Percentiles rank a stretch among this genome's conserved stretches.
These are phyloP conservation scores for Penicillium arizonense DNA, from an alignment of 495 filamentous ascomycete species.

Conservation along the genomic window DNA sequence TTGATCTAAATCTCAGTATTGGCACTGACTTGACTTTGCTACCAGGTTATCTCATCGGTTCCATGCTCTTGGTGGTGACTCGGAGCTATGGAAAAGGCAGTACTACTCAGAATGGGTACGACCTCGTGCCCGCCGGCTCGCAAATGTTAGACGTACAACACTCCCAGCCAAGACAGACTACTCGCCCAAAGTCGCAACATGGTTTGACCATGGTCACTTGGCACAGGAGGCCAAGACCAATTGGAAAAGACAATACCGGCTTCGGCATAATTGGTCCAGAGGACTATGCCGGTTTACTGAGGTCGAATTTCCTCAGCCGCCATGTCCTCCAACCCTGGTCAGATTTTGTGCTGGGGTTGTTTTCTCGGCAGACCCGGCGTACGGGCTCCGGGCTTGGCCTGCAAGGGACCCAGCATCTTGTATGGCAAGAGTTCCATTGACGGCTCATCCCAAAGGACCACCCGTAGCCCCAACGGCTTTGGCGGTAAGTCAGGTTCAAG, in stretches of 20 bases:
- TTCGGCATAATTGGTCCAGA: conserved; percentile 88
- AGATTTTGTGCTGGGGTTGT: conserved; percentile 72
- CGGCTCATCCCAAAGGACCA: conserved; percentile 1
- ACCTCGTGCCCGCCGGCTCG: conserved; percentile 75
- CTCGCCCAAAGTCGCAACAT: conserved; percentile 71
- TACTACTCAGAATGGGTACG: conserved; percentile 91
- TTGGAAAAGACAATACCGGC: conserved; percentile 90
- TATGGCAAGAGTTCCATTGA: conserved; percentile 26
- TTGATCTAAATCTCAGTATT: neutral
- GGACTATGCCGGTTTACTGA: conserved; percentile 80
- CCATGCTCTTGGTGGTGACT: conserved; percentile 71
- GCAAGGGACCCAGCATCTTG: conserved; percentile 52
- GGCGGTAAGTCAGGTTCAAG: conserved; percentile 47
- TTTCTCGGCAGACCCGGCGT: conserved; percentile 67
- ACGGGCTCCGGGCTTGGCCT: conserved; percentile 77
- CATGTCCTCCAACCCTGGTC: conserved; percentile 60
- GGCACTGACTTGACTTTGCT: conserved; percentile 4
- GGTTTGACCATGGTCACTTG: conserved; percentile 73
- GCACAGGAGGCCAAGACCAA: conserved; percentile 55
- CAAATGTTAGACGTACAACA: conserved; percentile 56
- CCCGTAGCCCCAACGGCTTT: conserved; percentile 62
- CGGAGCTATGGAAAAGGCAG: conserved; percentile 85
- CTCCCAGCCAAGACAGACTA: conserved; percentile 53
- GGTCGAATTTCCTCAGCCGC: conserved; percentile 60
- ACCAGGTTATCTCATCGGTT: conserved; percentile 74